Percentiles rank a stretch among this genome's conserved stretches.
These are phyloP conservation scores for Microdochium bolleyi DNA, from an alignment of 2,329 filamentous ascomycete species.

Conservation along the genomic window DNA sequence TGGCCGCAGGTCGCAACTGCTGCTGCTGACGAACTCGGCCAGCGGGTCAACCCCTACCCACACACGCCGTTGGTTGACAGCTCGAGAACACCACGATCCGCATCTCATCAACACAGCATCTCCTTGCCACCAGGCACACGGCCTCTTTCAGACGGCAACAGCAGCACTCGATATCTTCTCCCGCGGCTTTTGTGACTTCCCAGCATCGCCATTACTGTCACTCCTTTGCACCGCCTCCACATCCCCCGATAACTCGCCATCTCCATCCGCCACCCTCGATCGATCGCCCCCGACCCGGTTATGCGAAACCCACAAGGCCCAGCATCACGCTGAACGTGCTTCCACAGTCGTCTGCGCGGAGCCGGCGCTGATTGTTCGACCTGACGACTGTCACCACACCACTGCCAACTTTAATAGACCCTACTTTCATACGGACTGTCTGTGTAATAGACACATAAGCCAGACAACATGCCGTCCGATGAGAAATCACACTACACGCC, in stretches of 20 bases:
- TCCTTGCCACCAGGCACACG: background rate
- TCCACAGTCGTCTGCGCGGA: too few species aligned
- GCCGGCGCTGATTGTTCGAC: too few species aligned
- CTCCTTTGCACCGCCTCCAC: background rate
- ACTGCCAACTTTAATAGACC: background rate
- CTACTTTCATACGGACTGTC: background rate
- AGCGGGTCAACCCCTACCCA: background rate
- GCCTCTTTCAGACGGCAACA: background rate
- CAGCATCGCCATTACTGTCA: background rate
- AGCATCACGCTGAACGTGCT: background rate
- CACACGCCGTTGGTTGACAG: background rate
- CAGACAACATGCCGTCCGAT: slow-evolving; percentile 31
- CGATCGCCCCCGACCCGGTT: background rate
- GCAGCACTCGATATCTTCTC: background rate
- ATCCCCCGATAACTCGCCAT: background rate
- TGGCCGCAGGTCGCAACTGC: background rate
- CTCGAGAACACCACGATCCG: background rate
- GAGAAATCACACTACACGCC: slow-evolving; percentile 51
- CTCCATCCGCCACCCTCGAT: background rate
- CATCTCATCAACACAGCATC: background rate
- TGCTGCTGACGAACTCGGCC: background rate
- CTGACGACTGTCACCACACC: background rate
- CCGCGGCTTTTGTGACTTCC: background rate
- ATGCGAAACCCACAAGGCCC: background rate
- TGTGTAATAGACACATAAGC: background rate